Evolutionary conservation across 2,329 filamentous ascomycete genomes (phyloP).

Genomic region (Fusarium pseudograminearum): DNA sequence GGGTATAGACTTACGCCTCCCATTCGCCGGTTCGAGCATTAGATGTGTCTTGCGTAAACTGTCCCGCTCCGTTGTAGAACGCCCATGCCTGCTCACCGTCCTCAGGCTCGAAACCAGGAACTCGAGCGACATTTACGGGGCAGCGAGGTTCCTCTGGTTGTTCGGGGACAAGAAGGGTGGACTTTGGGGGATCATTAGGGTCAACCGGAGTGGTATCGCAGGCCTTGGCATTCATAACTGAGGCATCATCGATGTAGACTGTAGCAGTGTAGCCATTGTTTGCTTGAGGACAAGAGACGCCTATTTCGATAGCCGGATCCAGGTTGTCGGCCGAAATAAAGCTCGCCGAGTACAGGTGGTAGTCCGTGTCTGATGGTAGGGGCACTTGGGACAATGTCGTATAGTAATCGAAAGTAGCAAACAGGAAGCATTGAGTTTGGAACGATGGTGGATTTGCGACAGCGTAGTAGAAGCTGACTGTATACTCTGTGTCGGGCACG

Average conservation of each 20-base stretch:
- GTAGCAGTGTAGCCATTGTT: not conserved
- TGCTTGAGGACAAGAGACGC: not conserved
- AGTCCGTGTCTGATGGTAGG: not conserved
- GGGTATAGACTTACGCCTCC: not conserved
- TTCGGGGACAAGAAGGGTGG: not conserved
- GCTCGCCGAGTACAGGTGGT: not conserved
- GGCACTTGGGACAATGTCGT: not conserved
- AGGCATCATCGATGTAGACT: not conserved
- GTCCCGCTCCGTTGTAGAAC: not conserved
- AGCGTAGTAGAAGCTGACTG: conserved; percentile 7
- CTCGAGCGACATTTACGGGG: not conserved
- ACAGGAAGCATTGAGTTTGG: not conserved
- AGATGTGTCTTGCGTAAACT: not conserved
- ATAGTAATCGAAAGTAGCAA: conserved; percentile 17
- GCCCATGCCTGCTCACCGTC: not conserved
- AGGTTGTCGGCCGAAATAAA: conserved; percentile 15
- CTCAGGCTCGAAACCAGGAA: not conserved
- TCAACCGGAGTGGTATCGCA: not conserved
- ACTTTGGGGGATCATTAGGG: not conserved
- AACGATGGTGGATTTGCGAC: not conserved
- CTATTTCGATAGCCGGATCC: conserved; percentile 9
- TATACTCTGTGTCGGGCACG: not conserved
- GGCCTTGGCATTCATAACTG: not conserved
- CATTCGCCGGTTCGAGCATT: conserved; percentile 9
- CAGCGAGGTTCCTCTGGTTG: not conserved